Evolutionary conservation across 208 protist species (phyloP).

Genomic region (Leishmania major): DNA sequence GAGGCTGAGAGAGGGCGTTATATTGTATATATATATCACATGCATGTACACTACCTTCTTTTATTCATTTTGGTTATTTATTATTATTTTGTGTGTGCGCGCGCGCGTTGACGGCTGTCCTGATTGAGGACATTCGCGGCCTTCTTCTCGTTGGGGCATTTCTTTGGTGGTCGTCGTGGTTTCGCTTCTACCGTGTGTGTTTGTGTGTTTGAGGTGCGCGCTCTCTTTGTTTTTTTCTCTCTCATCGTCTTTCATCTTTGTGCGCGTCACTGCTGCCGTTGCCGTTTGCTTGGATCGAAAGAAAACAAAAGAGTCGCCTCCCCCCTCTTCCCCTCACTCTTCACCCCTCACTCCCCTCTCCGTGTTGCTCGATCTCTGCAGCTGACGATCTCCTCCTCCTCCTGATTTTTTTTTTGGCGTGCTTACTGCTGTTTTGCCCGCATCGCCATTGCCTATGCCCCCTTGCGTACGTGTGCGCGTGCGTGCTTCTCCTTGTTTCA

Average conservation of each 20-base stretch:
- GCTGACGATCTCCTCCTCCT: not conserved
- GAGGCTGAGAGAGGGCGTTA: not conserved
- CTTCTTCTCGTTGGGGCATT: not conserved
- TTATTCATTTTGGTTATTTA: not conserved
- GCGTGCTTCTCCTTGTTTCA: not conserved
- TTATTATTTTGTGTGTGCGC: not conserved
- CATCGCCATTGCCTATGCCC: not conserved
- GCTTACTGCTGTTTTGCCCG: not conserved
- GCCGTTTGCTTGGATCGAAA: not conserved
- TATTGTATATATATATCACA: not conserved
- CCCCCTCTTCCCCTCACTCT: too few relatives aligned
- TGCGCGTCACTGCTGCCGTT: not conserved
- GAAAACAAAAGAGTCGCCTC: not conserved
- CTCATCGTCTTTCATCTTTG: not conserved
- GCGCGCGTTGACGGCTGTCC: not conserved
- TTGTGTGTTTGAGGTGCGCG: slow-evolving; percentile 3
- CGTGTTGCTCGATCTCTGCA: too few relatives aligned
- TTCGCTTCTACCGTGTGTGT: not conserved
- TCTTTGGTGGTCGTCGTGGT: not conserved
- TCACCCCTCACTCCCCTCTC: not conserved
- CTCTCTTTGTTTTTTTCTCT: not conserved
- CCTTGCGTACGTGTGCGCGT: not conserved
- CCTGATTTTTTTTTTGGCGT: not conserved
- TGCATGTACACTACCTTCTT: not conserved
- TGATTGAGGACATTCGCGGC: not conserved